A percentile compares a stretch with the other conserved stretches of the same genome.
Conservation (phyloP, 1,139 yeast genomes). For the Saccharomyces hybrid region DNA sequence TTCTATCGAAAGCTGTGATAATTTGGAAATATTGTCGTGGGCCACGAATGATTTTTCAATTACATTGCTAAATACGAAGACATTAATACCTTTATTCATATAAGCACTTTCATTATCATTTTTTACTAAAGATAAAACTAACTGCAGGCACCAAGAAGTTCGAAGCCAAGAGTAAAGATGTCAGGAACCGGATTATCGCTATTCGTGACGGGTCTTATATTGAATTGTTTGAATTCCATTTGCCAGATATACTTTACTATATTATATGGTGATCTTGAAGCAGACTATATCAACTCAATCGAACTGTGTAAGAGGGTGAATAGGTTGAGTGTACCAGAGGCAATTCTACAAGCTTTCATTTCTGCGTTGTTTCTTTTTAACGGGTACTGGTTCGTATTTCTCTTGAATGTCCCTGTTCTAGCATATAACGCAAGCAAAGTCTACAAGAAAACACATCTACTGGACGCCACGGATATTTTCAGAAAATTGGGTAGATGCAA, state of each 20-base stretch:
- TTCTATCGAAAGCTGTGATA: not conserved
- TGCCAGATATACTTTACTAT: not conserved
- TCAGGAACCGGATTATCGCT: not conserved
- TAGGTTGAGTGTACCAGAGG: not conserved
- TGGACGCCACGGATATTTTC: not conserved
- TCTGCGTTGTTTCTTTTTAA: not conserved
- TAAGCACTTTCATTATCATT: not conserved
- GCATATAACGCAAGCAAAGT: not conserved
- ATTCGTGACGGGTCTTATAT: not conserved
- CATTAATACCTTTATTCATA: not conserved
- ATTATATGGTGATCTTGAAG: not conserved
- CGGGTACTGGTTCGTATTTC: not conserved
- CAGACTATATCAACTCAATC: not conserved
- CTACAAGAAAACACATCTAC: not conserved
- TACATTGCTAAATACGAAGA: not conserved
- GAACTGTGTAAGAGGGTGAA: not conserved
- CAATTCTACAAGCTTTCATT: not conserved
- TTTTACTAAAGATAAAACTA: not conserved
- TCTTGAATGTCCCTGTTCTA: not conserved
- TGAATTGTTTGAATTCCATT: not conserved
- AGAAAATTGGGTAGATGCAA: not conserved
- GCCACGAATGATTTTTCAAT: not conserved
- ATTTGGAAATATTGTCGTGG: not conserved
- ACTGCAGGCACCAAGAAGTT: not conserved
- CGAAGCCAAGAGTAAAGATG: not conserved